A percentile compares a stretch with the other conserved stretches of the same genome.
Evolutionary conservation across 208 protist genomes (phyloP).

Genomic region (Crithidia sp.): DNA sequence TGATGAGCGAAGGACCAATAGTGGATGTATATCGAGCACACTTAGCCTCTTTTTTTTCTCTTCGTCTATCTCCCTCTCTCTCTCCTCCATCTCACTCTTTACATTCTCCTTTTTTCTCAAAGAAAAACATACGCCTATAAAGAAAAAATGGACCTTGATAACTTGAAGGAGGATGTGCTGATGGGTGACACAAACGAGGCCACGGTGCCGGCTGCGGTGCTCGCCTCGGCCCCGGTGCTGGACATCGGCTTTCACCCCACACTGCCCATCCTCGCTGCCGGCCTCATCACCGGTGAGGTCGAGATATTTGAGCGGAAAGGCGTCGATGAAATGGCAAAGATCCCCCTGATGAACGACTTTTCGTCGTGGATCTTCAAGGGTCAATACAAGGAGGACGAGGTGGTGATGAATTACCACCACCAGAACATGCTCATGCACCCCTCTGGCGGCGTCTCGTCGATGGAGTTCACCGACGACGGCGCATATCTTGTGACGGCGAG

Average conservation of each 20-base stretch:
- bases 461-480: slow-evolving; percentile 92
- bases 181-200: slow-evolving; percentile 63
- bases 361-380: slow-evolving; percentile 70
- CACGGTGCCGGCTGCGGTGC: slow-evolving; percentile 66
- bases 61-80: too few relatives aligned
- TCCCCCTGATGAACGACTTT: slow-evolving; percentile 69
- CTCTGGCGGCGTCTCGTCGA: slow-evolving; percentile 59
- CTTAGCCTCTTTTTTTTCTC: too few relatives aligned
- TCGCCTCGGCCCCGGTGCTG: slow-evolving; percentile 63
- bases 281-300: slow-evolving; percentile 82
- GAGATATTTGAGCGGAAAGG: slow-evolving; percentile 72
- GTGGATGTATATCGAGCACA: too few relatives aligned
- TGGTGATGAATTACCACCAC: slow-evolving; percentile 62
- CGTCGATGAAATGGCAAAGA: slow-evolving; percentile 67
- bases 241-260: slow-evolving; percentile 83
- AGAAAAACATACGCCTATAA: not conserved
- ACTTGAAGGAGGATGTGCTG: slow-evolving; percentile 52
- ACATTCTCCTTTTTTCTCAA: not conserved
- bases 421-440: slow-evolving; percentile 88
- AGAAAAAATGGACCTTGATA: slow-evolving; percentile 67
- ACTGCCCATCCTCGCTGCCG: slow-evolving; percentile 73
- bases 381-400: slow-evolving; percentile 50
- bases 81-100: not conserved
- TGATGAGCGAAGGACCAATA: too few relatives aligned
- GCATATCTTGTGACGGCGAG: slow-evolving; percentile 81